Conservation (phyloP, 1,284 basidiomycete species). For the Gyrodon tennesseensis region DNA sequence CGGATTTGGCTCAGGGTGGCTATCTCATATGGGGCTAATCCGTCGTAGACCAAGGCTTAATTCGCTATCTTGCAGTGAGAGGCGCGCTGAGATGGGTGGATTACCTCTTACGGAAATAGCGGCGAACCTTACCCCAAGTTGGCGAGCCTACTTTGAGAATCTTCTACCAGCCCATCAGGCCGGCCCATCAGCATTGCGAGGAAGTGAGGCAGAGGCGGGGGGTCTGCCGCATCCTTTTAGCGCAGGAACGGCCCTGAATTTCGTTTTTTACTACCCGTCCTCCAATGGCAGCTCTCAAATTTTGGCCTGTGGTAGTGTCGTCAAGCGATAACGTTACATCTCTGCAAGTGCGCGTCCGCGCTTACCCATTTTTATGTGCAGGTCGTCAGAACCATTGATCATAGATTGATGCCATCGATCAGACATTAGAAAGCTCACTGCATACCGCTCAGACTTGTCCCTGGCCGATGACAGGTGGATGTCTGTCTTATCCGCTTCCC, state of each 20-base stretch:
- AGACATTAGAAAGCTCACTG: background rate
- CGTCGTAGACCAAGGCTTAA: conserved; percentile 3
- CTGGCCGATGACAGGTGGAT: conserved; percentile 9
- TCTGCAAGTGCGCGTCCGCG: background rate
- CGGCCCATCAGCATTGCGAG: no score
- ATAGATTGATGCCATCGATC: conserved; percentile 18
- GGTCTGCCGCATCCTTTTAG: no score
- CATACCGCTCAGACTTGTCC: conserved; percentile 15
- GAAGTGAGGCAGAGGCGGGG: no score
- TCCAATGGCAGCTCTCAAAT: no score
- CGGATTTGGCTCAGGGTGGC: conserved; percentile 6
- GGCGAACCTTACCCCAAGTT: no score
- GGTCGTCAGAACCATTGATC: conserved; percentile 16
- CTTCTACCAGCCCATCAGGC: background rate
- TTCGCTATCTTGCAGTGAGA: no score
- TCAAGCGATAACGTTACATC: no score
- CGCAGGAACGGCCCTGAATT: no score
- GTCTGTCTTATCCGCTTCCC: background rate
- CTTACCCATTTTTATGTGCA: conserved; percentile 1
- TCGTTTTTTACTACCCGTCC: no score
- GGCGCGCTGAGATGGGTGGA: background rate
- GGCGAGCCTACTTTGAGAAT: conserved; percentile 20
- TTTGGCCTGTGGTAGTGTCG: no score
- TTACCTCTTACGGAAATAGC: conserved; percentile 6
- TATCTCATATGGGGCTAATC: background rate